Conservation (phyloP, 345 rosid genomes). For the Eutrema heterophyllum region DNA sequence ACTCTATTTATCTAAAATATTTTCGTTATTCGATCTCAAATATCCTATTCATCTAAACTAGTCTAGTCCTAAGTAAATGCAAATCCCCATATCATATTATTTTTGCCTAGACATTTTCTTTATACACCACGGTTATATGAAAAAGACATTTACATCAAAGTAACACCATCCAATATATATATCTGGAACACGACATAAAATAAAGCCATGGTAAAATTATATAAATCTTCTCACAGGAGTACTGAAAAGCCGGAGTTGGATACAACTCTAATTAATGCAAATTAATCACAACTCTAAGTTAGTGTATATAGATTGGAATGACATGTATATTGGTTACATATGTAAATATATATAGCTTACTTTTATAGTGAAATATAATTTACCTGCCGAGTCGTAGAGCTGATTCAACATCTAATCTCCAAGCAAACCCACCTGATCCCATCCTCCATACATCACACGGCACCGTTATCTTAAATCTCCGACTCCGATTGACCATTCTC, state of each 20-base stretch:
- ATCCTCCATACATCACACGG: slow-evolving; percentile 75
- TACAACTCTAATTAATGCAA: slow-evolving; percentile 1
- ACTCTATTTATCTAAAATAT: neutral
- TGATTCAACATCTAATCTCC: slow-evolving; percentile 75
- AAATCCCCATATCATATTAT: neutral
- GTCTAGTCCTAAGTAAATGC: neutral
- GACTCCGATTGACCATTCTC: neutral
- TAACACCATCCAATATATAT: neutral
- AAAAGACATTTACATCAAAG: neutral
- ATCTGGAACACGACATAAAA: neutral
- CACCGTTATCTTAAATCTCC: slow-evolving; percentile 32
- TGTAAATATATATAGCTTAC: neutral
- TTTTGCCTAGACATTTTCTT: neutral
- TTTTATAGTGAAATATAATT: neutral
- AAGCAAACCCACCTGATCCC: slow-evolving; percentile 65
- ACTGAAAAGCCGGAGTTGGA: neutral
- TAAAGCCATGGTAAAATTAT: neutral
- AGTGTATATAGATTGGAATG: neutral
- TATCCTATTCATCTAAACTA: neutral
- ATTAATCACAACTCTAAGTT: neutral
- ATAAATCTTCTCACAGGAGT: neutral
- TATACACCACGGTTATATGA: neutral
- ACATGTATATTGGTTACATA: neutral
- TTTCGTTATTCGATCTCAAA: neutral
- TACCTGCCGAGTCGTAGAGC: slow-evolving; percentile 59